Conservation (phyloP, 495 filamentous ascomycete species). For the Barbatosphaeria neglecta region DNA sequence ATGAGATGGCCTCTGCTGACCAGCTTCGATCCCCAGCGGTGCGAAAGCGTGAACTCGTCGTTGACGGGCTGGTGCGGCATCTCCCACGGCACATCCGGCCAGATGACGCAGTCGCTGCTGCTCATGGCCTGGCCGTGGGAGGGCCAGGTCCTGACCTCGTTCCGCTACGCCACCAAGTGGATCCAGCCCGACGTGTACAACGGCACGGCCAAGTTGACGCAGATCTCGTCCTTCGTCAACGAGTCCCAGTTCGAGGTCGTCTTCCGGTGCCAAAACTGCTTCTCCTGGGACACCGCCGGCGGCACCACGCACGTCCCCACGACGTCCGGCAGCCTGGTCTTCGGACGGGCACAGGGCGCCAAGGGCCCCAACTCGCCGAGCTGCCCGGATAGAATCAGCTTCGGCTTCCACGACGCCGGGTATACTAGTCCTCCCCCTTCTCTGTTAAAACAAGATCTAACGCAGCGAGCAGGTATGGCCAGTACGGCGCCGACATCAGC, state of each 20-base stretch:
- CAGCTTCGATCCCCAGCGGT: conserved; percentile 14
- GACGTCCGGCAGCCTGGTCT: conserved; percentile 8
- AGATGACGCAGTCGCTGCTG: conserved; percentile 48
- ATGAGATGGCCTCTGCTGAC: too few relatives aligned
- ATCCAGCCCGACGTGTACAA: conserved; percentile 43
- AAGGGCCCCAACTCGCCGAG: conserved; percentile 9
- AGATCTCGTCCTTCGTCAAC: conserved; percentile 45
- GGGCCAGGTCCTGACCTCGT: conserved; percentile 38
- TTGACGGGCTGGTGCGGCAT: conserved; percentile 45
- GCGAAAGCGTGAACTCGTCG: conserved; percentile 10
- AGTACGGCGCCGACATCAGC: conserved; percentile 30
- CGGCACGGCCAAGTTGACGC: conserved; percentile 45
- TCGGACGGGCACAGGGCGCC: conserved; percentile 17
- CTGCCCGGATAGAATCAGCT: conserved; percentile 20
- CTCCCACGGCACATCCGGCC: conserved; percentile 34
- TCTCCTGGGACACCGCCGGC: conserved; percentile 35
- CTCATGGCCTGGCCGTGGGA: conserved; percentile 45
- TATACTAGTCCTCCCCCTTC: too few relatives aligned
- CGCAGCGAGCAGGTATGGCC: too few relatives aligned
- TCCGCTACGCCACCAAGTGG: conserved; percentile 48
- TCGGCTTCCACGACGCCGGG: conserved; percentile 22
- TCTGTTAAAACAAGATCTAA: too few relatives aligned
- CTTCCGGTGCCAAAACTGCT: conserved; percentile 53
- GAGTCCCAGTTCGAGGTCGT: conserved; percentile 42
- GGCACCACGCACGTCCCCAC: conserved; percentile 12